Base-by-base conservation (phyloP, 371 early-diverging fungal genomes). In the Rhizopus delemar region DNA sequence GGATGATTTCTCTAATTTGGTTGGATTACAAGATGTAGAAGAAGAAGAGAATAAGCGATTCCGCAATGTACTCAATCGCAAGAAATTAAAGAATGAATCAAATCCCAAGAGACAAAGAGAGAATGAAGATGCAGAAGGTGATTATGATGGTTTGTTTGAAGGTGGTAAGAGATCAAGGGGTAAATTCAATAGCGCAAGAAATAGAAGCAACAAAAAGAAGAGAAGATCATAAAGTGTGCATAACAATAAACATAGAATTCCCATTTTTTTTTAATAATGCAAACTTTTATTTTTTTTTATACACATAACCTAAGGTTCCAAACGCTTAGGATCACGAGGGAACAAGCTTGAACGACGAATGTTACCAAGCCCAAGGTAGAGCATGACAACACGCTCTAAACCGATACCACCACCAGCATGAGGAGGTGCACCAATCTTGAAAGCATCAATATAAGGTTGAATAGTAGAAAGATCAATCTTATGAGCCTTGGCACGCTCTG, bases 331-430 rank as follows among this genome's bases (percentile, higher is more conserved):
- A 76, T 99, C 99, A 69, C 99, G 93, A 45, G 99, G 99, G 93
- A 99, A 99, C 77, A 99, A 74, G 50, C 93, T 92, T 46, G 93
- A 87, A 70, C 93, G 90, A 61, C 99, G 90, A 75, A 99, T 99
- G 86, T 99, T 99, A 62, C 90, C 91, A 28, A 98, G 83, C 65
- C 91, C 92, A 65, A 99, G 88, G 80, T 93, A 99, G 57, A 99
- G 83, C 93, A 99, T 99, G 57, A 99, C 85, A 51, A 99, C 95
- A 69, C 99, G 93, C 77, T 99, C 99, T 46, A 99, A 81, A 61
- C 97, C 97, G 61, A 99, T 92, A 69, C 99, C 99, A 77, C 99
- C 99, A 63, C 99, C 99, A 60, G 96, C 99, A 73, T 99, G 99
- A 38, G 99, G 99, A 52, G 99, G 97, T 38, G 94, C 98, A 39